phyloP scores from a whole-genome alignment of 2,329 filamentous ascomycete genomes.

The Phialocephala sp. region DNA sequence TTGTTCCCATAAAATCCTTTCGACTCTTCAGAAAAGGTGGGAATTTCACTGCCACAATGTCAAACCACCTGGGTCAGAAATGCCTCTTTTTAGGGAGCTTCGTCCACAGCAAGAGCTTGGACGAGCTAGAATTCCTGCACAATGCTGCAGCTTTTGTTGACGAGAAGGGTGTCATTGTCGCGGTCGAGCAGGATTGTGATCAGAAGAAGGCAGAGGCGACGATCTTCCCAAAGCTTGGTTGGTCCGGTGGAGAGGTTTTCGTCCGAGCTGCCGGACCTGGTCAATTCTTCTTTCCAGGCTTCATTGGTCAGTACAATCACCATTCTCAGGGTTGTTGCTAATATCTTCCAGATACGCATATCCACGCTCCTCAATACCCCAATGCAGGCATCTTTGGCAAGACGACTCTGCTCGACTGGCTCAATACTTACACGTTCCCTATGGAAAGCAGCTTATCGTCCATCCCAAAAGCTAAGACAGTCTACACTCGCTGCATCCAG shows the following conservation, averaged over 20 bases:
- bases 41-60: conserved; percentile 17
- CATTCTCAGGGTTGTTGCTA: conserved; percentile 27
- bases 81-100: conserved; percentile 65
- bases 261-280: conserved; percentile 46
- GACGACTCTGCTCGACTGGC: conserved; percentile 90
- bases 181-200: conserved; percentile 33
- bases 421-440: conserved; percentile 93
- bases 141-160: conserved; percentile 56
- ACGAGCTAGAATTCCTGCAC: conserved; percentile 54
- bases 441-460: conserved; percentile 79
- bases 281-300: conserved; percentile 84
- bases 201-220: conserved; percentile 44
- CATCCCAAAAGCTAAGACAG: conserved; percentile 64
- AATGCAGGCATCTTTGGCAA: conserved; percentile 95
- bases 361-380: conserved; percentile 93
- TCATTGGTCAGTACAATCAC: conserved; percentile 62
- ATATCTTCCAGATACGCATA: conserved; percentile 78
- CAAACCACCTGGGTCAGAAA: conserved; percentile 9
- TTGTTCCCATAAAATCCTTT: not conserved
- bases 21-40: not conserved
- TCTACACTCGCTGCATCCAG: conserved; percentile 80
- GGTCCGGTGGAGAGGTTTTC: conserved; percentile 40
- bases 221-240: conserved; percentile 41
- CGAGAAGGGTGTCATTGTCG: conserved; percentile 56
- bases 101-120: conserved; percentile 58